phyloP scores from a whole-genome alignment of 2,329 filamentous ascomycete species.

The Stagonosporopsis tanaceti region DNA sequence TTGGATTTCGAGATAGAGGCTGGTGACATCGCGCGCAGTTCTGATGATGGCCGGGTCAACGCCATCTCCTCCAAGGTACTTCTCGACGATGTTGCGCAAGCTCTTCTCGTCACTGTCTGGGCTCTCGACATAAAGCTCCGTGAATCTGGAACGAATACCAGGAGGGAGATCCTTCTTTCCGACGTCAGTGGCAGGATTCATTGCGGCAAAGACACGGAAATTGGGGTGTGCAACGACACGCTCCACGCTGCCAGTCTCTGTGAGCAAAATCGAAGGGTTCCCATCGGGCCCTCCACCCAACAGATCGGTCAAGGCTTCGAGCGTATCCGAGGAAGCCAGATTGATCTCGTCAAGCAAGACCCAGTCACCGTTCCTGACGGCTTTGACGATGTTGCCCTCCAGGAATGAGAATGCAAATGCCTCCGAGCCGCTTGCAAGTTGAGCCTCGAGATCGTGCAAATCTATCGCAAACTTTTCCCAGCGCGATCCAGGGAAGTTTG shows the following conservation, averaged over 20 bases:
- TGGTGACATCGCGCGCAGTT: conserved; percentile 80
- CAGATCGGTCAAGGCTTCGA: conserved; percentile 92
- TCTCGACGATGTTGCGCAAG: conserved; percentile 84
- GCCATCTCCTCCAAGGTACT: conserved; percentile 76
- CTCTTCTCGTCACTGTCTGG: conserved; percentile 89
- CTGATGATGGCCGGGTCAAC: conserved; percentile 73
- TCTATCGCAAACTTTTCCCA: conserved; percentile 84
- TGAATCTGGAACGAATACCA: conserved; percentile 90
- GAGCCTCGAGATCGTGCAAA: conserved; percentile 79
- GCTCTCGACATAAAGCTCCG: conserved; percentile 91
- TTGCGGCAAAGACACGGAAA: conserved; percentile 96
- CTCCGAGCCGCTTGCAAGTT: conserved; percentile 75
- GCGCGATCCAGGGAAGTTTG: conserved; percentile 65
- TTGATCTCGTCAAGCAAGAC: conserved; percentile 98
- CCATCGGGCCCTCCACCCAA: conserved; percentile 75
- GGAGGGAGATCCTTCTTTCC: conserved; percentile 93
- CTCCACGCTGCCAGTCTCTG: conserved; percentile 93
- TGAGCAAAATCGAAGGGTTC: conserved; percentile 83
- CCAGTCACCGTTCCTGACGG: conserved; percentile 96
- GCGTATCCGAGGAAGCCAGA: conserved; percentile 88
- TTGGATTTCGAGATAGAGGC: conserved; percentile 89
- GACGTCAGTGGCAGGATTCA: conserved; percentile 98
- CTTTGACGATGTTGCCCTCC: conserved; percentile 94
- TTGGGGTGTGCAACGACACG: conserved; percentile 87
- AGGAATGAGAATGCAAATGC: conserved; percentile 94